Base-by-base conservation (phyloP, 1,284 basidiomycete species). In the Ceratobasidium sp. region DNA sequence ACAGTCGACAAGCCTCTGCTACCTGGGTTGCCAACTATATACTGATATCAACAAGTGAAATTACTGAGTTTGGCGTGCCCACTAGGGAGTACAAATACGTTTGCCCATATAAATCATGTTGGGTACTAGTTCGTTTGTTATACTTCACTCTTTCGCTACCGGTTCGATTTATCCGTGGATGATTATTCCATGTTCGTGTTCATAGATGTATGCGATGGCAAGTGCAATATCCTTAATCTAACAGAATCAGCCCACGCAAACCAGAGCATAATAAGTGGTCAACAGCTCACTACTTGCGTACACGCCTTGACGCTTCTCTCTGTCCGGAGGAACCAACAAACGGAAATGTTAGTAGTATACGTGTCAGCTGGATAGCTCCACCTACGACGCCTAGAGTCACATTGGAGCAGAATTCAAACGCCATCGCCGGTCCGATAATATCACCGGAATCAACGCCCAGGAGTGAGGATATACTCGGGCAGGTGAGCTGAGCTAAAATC, bases 381-480 rank as follows among this genome's bases (percentile, higher is more conserved):
- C 65, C 10, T 27, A 56, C 53, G 42, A 10, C 10, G 12, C 49
- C 43, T 17, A 68, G 40, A 22, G n/a, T 50, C 22, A 20, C 35
- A 7, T 55, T 42, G 7, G 50, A 40, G 38, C 38, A 55, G 22
- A 15, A 49, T 43, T 68, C 65, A 31, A 68, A 68, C 4, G 57
- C 35, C 42, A 68, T 47, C 12, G 34, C 22, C 15, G 65, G 65
- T 13, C 56, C 27, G 10, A 27, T 27, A 7, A 15, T 45, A 38
- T 32, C 22, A 25, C 50, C 42, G 27, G 49, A 42, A 31, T 65
- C 65, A 20, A 68, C 15, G 8, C 65, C 65, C 10, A 68, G 35
- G 4, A 68, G 22, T 20, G 47, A 56, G 54, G 31, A 47, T 22
- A 68, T 57, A 22, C 40, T 56, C 47, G 65, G 65, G 40, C 57